These are phyloP conservation scores for Eimeria maxima DNA, from an alignment of 169 alveolate genomes.

Conservation along the genomic window DNA sequence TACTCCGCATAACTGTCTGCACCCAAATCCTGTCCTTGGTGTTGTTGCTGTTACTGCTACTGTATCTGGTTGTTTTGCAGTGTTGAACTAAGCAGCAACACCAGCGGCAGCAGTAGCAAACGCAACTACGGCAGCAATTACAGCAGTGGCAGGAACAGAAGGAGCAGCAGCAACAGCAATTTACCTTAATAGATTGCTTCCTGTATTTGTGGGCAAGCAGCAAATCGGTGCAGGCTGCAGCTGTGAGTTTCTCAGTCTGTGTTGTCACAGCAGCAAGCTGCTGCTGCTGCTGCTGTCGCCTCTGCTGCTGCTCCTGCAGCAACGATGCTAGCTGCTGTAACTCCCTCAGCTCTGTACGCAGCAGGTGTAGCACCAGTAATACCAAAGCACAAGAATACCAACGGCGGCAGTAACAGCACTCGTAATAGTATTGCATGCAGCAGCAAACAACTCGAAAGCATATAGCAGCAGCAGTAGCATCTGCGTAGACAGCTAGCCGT, in stretches of 20 bases:
- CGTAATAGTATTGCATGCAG: no score
- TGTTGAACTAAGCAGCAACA: background rate
- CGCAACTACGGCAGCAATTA: background rate
- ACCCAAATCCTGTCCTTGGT: background rate
- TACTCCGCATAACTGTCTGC: background rate
- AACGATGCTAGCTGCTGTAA: constrained; percentile 33
- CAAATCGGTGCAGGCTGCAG: constrained; percentile 68
- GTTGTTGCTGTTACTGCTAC: background rate
- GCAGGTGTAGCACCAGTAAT: background rate
- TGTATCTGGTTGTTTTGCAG: background rate
- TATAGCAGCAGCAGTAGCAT: background rate
- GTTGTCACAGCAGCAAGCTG: constrained; percentile 40
- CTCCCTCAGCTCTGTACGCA: constrained; percentile 42
- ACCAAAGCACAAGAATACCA: background rate
- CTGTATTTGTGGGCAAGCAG: constrained; percentile 67
- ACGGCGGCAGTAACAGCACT: no score
- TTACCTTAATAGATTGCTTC: constrained; percentile 6
- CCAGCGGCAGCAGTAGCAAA: background rate
- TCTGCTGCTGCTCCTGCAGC: constrained; percentile 59
- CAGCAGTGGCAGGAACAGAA: constrained; percentile 8
- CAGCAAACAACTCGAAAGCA: background rate
- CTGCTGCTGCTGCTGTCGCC: constrained; percentile 47
- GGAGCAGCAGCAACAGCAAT: constrained; percentile 10
- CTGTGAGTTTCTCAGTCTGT: constrained; percentile 47
- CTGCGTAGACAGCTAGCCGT: background rate